Evolutionary conservation across 192 early-diverging fungal genomes (phyloP).

Genomic region (Spizellomyces punctatus): DNA sequence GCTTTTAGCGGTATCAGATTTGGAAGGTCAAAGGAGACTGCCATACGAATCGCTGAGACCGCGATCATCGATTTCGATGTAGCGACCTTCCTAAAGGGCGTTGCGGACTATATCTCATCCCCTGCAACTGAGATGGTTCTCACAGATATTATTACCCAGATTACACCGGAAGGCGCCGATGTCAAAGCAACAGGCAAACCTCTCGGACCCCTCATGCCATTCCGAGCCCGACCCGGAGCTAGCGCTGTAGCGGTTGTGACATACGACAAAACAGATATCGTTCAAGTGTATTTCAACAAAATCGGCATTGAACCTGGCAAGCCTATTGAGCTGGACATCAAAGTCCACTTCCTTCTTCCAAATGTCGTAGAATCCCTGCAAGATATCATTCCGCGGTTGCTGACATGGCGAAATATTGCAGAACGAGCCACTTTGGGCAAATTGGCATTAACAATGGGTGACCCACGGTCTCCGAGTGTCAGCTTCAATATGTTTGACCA

Average conservation of each 20-base stretch:
- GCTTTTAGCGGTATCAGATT: conserved; percentile 14
- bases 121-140: conserved; percentile 5
- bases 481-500: conserved; percentile 21
- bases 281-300: conserved; percentile 18
- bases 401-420: conserved; percentile 12
- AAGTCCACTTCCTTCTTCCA: neutral
- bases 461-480: conserved; percentile 1
- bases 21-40: conserved; percentile 22
- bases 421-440: neutral
- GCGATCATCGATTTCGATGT: conserved; percentile 11
- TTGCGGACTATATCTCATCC: neutral
- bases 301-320: conserved; percentile 6
- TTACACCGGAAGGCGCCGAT: conserved; percentile 11
- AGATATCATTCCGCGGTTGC: conserved; percentile 11
- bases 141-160: conserved; percentile 7
- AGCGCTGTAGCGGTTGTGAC: conserved; percentile 7
- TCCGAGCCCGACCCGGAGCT: conserved; percentile 27
- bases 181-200: neutral
- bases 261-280: conserved; percentile 4
- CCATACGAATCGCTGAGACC: conserved; percentile 6
- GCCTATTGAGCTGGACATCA: conserved; percentile 11
- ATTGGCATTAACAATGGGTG: conserved; percentile 8
- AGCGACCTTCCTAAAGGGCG: conserved; percentile 4
- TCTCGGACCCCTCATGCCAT: conserved; percentile 13
- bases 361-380: neutral